Evolutionary conservation across 163 green algal species (phyloP).

Genomic region (Volvox carteri): DNA sequence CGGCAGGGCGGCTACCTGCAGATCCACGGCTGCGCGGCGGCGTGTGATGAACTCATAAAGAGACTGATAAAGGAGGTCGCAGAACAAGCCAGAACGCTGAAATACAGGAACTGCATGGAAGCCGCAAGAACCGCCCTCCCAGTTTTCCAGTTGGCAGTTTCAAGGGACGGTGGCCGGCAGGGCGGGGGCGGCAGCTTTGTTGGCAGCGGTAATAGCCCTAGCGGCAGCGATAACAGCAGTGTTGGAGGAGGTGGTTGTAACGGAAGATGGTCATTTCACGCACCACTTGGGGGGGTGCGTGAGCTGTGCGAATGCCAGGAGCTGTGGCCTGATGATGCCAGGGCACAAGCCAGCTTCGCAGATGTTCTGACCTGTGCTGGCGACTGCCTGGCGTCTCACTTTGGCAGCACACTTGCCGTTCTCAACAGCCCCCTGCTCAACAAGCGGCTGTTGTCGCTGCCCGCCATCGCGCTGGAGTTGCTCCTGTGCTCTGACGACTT

Average conservation of each 20-base stretch:
- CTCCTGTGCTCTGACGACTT: slow-evolving; percentile 8
- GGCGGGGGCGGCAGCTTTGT: no score
- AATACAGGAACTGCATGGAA: no score
- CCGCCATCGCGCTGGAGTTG: background rate
- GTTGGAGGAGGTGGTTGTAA: no score
- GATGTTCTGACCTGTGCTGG: background rate
- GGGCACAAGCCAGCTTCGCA: background rate
- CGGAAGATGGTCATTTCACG: no score
- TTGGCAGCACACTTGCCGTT: background rate
- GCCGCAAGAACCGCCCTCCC: no score
- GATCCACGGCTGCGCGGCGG: slow-evolving; percentile 1
- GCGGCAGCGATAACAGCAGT: no score
- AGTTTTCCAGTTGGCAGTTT: no score
- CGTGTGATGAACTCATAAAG: background rate
- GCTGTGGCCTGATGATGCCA: background rate
- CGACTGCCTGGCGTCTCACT: background rate
- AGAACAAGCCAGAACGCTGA: no score
- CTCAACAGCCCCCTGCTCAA: background rate
- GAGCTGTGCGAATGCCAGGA: background rate
- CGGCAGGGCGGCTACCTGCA: slow-evolving; percentile 19
- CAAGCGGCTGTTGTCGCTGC: background rate
- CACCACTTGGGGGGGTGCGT: no score
- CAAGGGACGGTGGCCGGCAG: no score
- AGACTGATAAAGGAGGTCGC: background rate
- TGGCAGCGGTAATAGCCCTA: no score